Percentiles rank a stretch among this genome's conserved stretches.
Evolutionary conservation across 2,329 filamentous ascomycete species (phyloP).

Genomic region (Fusarium gaditjirri): DNA sequence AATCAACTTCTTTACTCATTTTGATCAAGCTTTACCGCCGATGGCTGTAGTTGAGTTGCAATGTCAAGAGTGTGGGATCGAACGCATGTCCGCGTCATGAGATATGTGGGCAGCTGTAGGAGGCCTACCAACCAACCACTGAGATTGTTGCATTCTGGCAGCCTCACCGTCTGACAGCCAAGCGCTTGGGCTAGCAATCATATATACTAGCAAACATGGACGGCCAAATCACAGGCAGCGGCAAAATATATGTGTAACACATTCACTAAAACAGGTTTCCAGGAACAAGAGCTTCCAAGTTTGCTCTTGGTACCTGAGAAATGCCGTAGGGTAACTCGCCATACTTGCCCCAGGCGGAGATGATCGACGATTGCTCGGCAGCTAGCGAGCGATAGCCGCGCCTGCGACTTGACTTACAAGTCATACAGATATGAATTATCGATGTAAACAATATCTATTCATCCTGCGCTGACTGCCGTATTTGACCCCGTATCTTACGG

Average conservation of each 20-base stretch:
- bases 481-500: background rate
- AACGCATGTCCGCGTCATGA: background rate
- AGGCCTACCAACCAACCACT: background rate
- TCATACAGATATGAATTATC: background rate
- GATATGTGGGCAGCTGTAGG: background rate
- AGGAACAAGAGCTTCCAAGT: background rate
- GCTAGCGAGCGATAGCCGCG: background rate
- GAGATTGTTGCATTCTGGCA: background rate
- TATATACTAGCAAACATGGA: background rate
- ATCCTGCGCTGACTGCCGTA: background rate
- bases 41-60: background rate
- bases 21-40: background rate
- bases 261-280: background rate
- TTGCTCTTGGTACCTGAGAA: background rate
- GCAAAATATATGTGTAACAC: background rate
- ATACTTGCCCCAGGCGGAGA: background rate
- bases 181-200: too few species aligned
- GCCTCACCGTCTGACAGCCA: background rate
- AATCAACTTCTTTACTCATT: slow-evolving; percentile 35
- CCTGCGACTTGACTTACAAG: background rate
- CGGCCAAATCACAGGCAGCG: background rate
- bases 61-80: background rate
- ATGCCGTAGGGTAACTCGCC: background rate
- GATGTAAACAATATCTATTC: background rate
- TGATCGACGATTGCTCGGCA: background rate